Evolutionary conservation across 495 filamentous ascomycete species (phyloP).

Genomic region (Hypoxylon lienhwacheense): DNA sequence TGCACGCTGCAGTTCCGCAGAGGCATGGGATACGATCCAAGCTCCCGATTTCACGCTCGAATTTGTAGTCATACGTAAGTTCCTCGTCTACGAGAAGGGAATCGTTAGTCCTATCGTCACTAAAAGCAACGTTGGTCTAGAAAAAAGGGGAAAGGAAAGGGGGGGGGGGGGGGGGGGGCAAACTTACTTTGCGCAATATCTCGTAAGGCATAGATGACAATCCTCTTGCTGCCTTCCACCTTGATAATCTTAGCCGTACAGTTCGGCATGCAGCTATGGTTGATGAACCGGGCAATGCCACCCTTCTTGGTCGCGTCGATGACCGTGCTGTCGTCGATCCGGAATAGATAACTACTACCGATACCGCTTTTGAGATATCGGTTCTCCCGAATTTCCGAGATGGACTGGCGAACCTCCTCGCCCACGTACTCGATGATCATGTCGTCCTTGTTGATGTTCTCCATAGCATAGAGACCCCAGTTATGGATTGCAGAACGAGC

Average conservation of each 20-base stretch:
- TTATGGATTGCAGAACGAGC: slow-evolving; percentile 97
- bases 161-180: too few species aligned
- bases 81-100: slow-evolving; percentile 73
- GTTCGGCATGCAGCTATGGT: slow-evolving; percentile 96
- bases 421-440: slow-evolving; percentile 99
- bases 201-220: slow-evolving; percentile 95
- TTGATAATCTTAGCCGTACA: slow-evolving; percentile 99
- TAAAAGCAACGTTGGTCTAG: background rate
- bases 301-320: slow-evolving; percentile 98
- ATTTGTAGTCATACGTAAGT: slow-evolving; percentile 99
- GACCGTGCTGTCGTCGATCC: slow-evolving; percentile 96
- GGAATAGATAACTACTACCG: slow-evolving; percentile 95
- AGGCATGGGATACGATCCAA: slow-evolving; percentile 96
- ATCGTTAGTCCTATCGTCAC: slow-evolving; percentile 47
- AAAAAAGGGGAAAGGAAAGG: too few species aligned
- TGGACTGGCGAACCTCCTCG: slow-evolving; percentile 93
- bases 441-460: slow-evolving; percentile 94
- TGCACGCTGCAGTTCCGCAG: slow-evolving; percentile 92
- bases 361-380: slow-evolving; percentile 95
- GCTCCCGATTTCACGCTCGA: slow-evolving; percentile 93
- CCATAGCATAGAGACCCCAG: slow-evolving; percentile 97
- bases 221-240: slow-evolving; percentile 97
- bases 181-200: slow-evolving; percentile 92
- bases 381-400: slow-evolving; percentile 90
- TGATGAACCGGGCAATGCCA: slow-evolving; percentile 98